Conservation (phyloP, 2,329 filamentous ascomycete species). For the Colletotrichum sansevieriae region DNA sequence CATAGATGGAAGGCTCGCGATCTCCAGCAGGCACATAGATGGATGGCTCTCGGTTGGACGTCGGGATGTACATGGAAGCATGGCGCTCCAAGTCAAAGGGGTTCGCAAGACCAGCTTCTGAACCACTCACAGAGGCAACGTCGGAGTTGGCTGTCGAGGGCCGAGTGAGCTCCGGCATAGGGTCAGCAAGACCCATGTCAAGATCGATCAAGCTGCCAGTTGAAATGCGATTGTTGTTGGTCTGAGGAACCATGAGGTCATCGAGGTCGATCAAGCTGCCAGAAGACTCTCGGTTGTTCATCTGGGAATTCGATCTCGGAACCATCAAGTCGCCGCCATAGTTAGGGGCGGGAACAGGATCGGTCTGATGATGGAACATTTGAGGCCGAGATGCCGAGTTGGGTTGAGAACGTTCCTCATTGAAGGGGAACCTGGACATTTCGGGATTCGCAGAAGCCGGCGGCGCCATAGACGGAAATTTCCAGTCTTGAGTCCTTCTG, state of each 20-base stretch:
- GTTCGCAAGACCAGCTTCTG: constrained; percentile 66
- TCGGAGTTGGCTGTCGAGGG: constrained; percentile 73
- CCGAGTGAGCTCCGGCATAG: constrained; percentile 62
- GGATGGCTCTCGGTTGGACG: constrained; percentile 64
- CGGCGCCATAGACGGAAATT: constrained; percentile 66
- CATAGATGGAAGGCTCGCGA: constrained; percentile 71
- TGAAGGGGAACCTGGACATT: constrained; percentile 64
- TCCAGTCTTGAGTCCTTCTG: constrained; percentile 68
- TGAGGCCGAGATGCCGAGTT: constrained; percentile 56
- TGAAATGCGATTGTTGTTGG: constrained; percentile 52
- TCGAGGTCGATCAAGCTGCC: constrained; percentile 66
- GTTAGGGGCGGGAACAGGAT: constrained; percentile 56
- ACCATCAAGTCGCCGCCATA: constrained; percentile 40
- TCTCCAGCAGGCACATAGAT: constrained; percentile 65
- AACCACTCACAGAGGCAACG: constrained; percentile 66
- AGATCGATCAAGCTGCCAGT: constrained; percentile 65
- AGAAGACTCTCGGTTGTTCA: constrained; percentile 52
- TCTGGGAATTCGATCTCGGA: constrained; percentile 48
- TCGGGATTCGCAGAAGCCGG: constrained; percentile 67
- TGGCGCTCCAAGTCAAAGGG: constrained; percentile 76
- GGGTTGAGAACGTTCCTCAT: constrained; percentile 45
- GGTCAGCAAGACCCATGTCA: constrained; percentile 67
- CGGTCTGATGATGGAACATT: constrained; percentile 65
- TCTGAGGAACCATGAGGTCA: constrained; percentile 55
- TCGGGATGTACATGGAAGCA: constrained; percentile 65